Base-by-base conservation (phyloP, 2,329 filamentous ascomycete genomes). In the Colletotrichum gloeosporioides region DNA sequence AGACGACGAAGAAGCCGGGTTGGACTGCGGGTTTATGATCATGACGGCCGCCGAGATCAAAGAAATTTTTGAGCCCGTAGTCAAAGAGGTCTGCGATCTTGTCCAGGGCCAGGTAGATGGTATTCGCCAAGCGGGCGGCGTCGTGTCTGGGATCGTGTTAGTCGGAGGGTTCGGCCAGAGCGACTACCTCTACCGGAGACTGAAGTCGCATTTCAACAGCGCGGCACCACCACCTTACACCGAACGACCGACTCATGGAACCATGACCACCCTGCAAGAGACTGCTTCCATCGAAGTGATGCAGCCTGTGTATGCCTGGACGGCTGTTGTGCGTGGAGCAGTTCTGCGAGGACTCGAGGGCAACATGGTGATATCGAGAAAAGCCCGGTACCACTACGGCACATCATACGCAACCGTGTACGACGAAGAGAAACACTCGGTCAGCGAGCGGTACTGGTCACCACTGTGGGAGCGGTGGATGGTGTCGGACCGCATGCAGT, bases 131-230 rank as follows among this genome's bases (percentile, higher is more conserved):
- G 92, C 91, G 77, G 91, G 91, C 36, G 92, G 90, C 53, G 86
- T 92, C 67, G 92, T 94, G 7, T 92, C 91, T 13, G 94, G 94
- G n/a, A 95, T 96, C 78, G 93, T 96, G 61, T 88, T 96, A 8
- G 95, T 96, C 1, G 95, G 95, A 78, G 95, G 95, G 8, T 96
- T 96, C 80, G 95, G 95, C 1, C 93, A 96, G 86, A 94, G 92
- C 83, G 92, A 95, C 81, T 95, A 95, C 82, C 89, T 95, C 12
- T 95, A 95, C 85, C 91, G 91, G 53, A 89, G 91, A 4, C 88
- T 96, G 78, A 95, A 95, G 83, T 83, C 88, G 44, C 92, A 94
- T 81, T 96, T 96, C 80, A 87, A 87, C 22, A 90, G 86, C 79
- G 87, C 88, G 4, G 89, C 90, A 4, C 90, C 90, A 10, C 90